Conservation (phyloP, 2,329 filamentous ascomycete genomes). For the Torrubiellomyces zombiae region DNA sequence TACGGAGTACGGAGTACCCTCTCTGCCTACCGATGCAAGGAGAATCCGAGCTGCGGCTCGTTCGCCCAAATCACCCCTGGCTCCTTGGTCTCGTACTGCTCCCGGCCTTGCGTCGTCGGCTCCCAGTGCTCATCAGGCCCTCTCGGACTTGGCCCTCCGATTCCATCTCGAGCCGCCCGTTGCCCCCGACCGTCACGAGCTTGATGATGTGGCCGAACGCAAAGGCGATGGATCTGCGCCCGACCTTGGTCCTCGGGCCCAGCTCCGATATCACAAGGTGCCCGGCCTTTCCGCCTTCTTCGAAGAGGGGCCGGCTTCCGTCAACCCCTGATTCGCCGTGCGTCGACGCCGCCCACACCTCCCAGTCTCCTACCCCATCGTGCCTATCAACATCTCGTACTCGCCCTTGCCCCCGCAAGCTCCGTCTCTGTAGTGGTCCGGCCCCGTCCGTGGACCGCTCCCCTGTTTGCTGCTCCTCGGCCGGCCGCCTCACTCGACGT, state of each 20-base stretch:
- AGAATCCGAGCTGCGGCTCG: too few relatives aligned
- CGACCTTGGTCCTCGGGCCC: slow-evolving; percentile 47
- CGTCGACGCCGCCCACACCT: slow-evolving; percentile 36
- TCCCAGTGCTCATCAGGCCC: slow-evolving; percentile 17
- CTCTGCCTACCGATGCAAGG: too few relatives aligned
- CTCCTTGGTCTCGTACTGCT: slow-evolving; percentile 6
- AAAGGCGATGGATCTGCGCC: slow-evolving; percentile 48
- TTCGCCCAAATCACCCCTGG: not conserved
- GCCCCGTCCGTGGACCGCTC: slow-evolving; percentile 9
- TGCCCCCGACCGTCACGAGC: slow-evolving; percentile 45
- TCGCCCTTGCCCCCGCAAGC: too few relatives aligned
- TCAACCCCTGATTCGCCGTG: slow-evolving; percentile 25
- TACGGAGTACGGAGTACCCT: too few relatives aligned
- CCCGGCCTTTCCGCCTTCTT: slow-evolving; percentile 22
- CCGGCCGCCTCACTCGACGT: slow-evolving; percentile 23
- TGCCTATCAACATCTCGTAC: too few relatives aligned
- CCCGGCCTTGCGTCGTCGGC: slow-evolving; percentile 20
- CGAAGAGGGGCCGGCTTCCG: slow-evolving; percentile 28
- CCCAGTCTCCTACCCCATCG: slow-evolving; percentile 25
- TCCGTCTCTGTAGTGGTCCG: slow-evolving; percentile 13
- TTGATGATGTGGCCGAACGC: slow-evolving; percentile 60
- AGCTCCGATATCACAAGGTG: slow-evolving; percentile 48
- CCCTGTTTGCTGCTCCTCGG: slow-evolving; percentile 4
- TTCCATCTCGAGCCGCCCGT: slow-evolving; percentile 41
- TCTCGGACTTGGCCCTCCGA: slow-evolving; percentile 14